A percentile compares a stretch with the other conserved stretches of the same genome.
phyloP scores from a whole-genome alignment of 1,284 basidiomycete species.

The Rhodotorula sp. region DNA sequence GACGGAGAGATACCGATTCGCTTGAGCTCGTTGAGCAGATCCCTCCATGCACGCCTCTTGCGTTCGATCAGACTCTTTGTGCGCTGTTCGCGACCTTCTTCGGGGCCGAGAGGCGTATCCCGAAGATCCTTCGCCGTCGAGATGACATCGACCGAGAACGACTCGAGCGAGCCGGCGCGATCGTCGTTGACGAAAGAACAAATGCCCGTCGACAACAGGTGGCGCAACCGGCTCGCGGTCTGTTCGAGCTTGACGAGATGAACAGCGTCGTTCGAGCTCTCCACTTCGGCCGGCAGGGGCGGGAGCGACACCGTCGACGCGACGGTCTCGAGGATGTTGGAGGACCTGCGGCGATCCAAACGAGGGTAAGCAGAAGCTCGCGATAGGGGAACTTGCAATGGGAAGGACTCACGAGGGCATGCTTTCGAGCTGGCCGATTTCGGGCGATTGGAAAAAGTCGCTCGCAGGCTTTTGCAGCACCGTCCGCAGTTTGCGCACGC shows the following conservation, averaged over 20 bases:
- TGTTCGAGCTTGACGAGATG: constrained; percentile 38
- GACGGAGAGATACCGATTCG: constrained; percentile 71
- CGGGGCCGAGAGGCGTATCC: constrained; percentile 52
- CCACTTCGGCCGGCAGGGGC: constrained; percentile 12
- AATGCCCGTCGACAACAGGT: constrained; percentile 12
- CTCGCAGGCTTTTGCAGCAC: constrained; percentile 71
- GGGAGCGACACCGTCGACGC: constrained; percentile 6
- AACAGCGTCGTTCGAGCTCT: neutral
- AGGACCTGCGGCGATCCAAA: neutral
- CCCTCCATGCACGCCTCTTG: constrained; percentile 88
- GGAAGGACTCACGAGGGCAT: neutral
- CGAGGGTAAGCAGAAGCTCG: neutral
- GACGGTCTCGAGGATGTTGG: neutral
- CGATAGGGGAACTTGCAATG: neutral
- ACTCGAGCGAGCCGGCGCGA: constrained; percentile 25
- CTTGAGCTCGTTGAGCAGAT: constrained; percentile 85
- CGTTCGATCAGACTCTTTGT: constrained; percentile 71
- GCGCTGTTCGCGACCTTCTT: constrained; percentile 65
- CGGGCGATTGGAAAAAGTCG: constrained; percentile 42
- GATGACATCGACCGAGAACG: constrained; percentile 71
- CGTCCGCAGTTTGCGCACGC: constrained; percentile 88
- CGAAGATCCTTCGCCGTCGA: constrained; percentile 64
- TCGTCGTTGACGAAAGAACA: constrained; percentile 15
- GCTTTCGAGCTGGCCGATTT: constrained; percentile 19
- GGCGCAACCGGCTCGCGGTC: constrained; percentile 32